Evolutionary conservation across 129 eudicot species (phyloP), one percentile per base, ranked within the genome.

Genomic region (Saussurea involucrata): DNA sequence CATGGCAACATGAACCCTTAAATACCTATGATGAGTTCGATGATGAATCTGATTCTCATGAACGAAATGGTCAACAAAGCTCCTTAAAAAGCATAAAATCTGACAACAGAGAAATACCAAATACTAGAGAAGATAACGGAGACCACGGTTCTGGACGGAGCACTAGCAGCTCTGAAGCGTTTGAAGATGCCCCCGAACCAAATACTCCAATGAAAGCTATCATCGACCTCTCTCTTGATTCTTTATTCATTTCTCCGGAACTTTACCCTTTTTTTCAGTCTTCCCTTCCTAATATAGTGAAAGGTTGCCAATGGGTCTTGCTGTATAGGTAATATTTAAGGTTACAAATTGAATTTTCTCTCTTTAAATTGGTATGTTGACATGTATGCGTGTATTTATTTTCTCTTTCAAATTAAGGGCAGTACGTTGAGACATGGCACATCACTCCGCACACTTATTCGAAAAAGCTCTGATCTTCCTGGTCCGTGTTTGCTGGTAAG

Each of bases 401-500:
- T 67, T 27, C 76, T 83, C 68, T 66, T 89, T 91, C 79, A 69
- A 88, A 88, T 95, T 90, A 95, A 95, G 97, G 96, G 96, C 98
- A 95, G 98, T 88, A 87, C 98, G 34, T 75, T 73, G 76, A 95
- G 69, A 88, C 88, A 95, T 82, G 98, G 98, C 57, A 95, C 89
- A 85, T 95, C 98, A 66, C 96, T 91, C 73, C 92, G 91, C 21
- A 95, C 98, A 2, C 94, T 95, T 42, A 83, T 95, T 77, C 86
- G 98, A 68, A 95, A 83, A 80, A 95, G 94, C 64, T 77, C 94
- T 76, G 89, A 85, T 78, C 87, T 92, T 79, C 29, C 92, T 63
- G 98, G 98, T 71, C 98, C 98, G 69, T 85, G 94, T 77, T 82
- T 95, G 79, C 87, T 95, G 92, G 98, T 92, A 92, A 77, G 84